Evolutionary conservation across 177 flowering plant genomes (phyloP), one percentile per base, ranked within the genome.

Genomic region (Tripterygium wilfordii): DNA sequence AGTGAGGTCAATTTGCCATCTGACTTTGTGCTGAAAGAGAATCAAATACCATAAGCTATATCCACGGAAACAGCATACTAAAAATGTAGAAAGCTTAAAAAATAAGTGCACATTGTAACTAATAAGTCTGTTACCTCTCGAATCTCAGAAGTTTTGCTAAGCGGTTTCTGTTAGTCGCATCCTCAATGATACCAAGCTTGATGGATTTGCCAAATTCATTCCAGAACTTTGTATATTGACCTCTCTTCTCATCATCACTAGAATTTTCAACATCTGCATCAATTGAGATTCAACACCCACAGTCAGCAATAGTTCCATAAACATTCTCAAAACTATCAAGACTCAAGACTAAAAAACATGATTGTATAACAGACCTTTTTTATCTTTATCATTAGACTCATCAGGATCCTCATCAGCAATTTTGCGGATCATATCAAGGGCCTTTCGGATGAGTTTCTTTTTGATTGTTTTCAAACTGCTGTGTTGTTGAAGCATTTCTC

Each of bases 401-500:
- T 91, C 96, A 38, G 96, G 96, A 58, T 92, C 98, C 72, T 92
- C 98, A 5, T 86, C 98, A 16, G 99, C 99, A 60, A 92, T 62
- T 51, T 66, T 78, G n/a, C 95, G 82, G 45, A 92, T 89, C 97
- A 92, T 92, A 63, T 86, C 97, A 68, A 92, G 94, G 35, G 97
- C 96, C 72, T 92, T 89, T 24, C 96, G 64, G 53, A 92, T 82
- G 37, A 84, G 89, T 53, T 92, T 92, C 82, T 92, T 92, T 79
- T 89, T 92, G 37, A 92, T 92, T 10, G 96, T 89, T 55, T 86
- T 88, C 68, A 92, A 66, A 54, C 96, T 92, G 71, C 77, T 79
- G 67, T 92, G 94, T 42, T 82, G 91, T 68, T 92, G 98, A 61
- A 92, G 94, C 96, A 92, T 88, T 75, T 92, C 99, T 56, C 99